Evolutionary conservation across 805 yeast genomes (phyloP).

Genomic region (Wickerhamomyces hampshirensis): DNA sequence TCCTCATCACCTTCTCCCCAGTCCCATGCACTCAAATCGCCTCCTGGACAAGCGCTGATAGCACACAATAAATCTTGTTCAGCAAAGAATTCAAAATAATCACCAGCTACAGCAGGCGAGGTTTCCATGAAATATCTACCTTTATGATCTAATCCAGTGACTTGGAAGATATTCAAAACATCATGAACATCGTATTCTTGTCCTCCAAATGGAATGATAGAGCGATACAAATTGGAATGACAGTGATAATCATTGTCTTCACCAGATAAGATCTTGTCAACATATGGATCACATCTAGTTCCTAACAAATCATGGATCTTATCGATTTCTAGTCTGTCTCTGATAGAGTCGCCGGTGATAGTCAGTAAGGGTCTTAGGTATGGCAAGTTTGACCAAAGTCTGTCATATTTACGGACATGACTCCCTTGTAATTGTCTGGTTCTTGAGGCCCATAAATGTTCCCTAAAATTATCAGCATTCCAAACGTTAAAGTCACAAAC

Average conservation of each 20-base stretch:
- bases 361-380: constrained; percentile 60
- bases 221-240: constrained; percentile 58
- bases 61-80: constrained; percentile 63
- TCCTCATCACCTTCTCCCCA: constrained; percentile 58
- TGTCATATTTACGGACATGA: constrained; percentile 56
- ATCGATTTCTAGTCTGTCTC: constrained; percentile 58
- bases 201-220: constrained; percentile 55
- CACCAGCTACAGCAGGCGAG: constrained; percentile 55
- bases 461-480: constrained; percentile 57
- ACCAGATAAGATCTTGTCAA: constrained; percentile 57
- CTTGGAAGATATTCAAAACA: constrained; percentile 64
- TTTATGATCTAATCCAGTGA: constrained; percentile 59
- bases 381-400: constrained; percentile 65
- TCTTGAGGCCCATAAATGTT: constrained; percentile 65
- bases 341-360: constrained; percentile 56
- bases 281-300: constrained; percentile 67
- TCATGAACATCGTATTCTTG: constrained; percentile 66
- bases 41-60: constrained; percentile 66
- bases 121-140: constrained; percentile 71
- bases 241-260: constrained; percentile 64
- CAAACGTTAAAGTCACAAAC: constrained; percentile 67
- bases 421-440: constrained; percentile 62
- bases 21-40: constrained; percentile 63
- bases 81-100: constrained; percentile 63
- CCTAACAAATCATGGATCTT: constrained; percentile 62